Evolutionary conservation across 495 filamentous ascomycete genomes (phyloP).

Genomic region (Chlorociboria aeruginascens): DNA sequence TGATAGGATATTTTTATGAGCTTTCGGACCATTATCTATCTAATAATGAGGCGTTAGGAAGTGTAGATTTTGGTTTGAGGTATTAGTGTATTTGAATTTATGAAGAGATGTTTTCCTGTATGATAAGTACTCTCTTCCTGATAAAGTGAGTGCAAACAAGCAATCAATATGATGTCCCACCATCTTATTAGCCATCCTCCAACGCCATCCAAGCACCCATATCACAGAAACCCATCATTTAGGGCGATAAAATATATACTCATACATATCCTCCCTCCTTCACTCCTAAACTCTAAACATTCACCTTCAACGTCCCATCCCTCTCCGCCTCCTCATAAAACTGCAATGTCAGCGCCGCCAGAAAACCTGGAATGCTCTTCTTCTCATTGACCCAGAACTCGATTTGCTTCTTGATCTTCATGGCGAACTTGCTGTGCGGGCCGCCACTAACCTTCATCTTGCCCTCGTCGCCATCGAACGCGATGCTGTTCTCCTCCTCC

Average conservation of each 20-base stretch:
- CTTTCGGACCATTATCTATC: neutral
- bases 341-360: slow-evolving; percentile 80
- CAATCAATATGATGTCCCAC: no score
- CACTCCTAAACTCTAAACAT: neutral
- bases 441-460: slow-evolving; percentile 97
- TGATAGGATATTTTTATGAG: neutral
- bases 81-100: neutral
- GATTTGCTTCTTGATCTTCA: slow-evolving; percentile 69
- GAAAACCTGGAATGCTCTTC: slow-evolving; percentile 82
- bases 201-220: no score
- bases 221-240: no score
- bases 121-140: neutral
- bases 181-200: no score
- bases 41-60: slow-evolving; percentile 1
- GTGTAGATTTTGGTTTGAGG: neutral
- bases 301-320: slow-evolving; percentile 14
- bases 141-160: no score
- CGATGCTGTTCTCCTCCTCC: slow-evolving; percentile 77
- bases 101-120: neutral
- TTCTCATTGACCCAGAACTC: slow-evolving; percentile 89
- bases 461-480: slow-evolving; percentile 88
- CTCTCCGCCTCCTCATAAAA: slow-evolving; percentile 63
- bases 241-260: no score
- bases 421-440: slow-evolving; percentile 72
- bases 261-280: neutral